Evolutionary conservation across 345 rosid genomes (phyloP), one percentile per base, ranked within the genome.

Genomic region (Populus pruinosa): DNA sequence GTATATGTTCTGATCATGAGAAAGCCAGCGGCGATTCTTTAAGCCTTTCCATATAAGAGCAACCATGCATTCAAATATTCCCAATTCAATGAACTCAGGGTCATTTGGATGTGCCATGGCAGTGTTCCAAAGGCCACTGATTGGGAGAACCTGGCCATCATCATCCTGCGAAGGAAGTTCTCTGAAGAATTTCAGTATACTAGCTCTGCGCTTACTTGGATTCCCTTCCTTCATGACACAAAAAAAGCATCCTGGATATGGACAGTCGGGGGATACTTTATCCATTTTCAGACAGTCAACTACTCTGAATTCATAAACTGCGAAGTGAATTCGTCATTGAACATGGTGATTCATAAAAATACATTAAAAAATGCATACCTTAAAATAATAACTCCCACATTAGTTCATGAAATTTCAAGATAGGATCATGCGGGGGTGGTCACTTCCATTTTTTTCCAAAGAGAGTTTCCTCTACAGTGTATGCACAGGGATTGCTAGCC

Each of bases 71-170:
- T 94, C 98, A 44, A 96, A 96, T 71, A 94, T 96, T 61, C 99
- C 99, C 59, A 96, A 87, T 81, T 94, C 96, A 2, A 96, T 91
- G 82, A 96, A 96, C 82, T 96, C 99, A 0, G 98, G 97, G 76
- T 96, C 98, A 71, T 96, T 94, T 17, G 99, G 99, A 83, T 96
- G 98, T 29, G 99, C 98, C 99, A 94, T 96, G 61, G 99, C 99
- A 68, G 99, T 96, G 88, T 96, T 96, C 99, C 99, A 96, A 38
- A 96, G 93, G 56, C 99, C 99, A 75, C 99, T 96, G 72, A 96
- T 94, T 18, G 99, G 97, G 71, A 96, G 96, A 75, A 96, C 99
- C 83, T 94, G 99, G 64, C 96, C 98, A 80, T 96, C 96, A 74
- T 91, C 97, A 80, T 96, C 98, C 73, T 92, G 97, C 31, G 93